Percentiles rank a stretch among this genome's conserved stretches.
phyloP scores from a whole-genome alignment of 805 yeast species.

The Clavispora asparagi region DNA sequence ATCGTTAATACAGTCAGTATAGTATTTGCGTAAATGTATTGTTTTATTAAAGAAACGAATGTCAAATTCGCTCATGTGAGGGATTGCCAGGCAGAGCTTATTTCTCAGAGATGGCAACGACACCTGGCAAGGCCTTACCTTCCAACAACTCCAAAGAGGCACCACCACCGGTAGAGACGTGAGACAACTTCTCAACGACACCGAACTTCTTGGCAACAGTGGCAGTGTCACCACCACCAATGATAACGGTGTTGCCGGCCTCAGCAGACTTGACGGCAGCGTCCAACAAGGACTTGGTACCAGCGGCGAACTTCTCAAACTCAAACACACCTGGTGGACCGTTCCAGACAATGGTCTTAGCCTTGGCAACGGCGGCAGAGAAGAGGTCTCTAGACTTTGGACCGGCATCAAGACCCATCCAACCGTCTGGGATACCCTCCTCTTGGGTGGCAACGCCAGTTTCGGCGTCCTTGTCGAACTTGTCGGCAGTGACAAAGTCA shows the following conservation, averaged over 20 bases:
- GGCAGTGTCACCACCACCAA: constrained; percentile 99
- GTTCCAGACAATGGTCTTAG: constrained; percentile 99
- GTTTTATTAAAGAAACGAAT: neutral
- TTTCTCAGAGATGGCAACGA: constrained; percentile 81
- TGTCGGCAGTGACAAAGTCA: constrained; percentile 94
- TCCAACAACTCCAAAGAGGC: constrained; percentile 97
- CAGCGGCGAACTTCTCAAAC: constrained; percentile 85
- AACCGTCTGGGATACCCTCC: constrained; percentile 90
- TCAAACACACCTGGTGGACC: constrained; percentile 99
- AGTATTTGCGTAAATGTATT: neutral
- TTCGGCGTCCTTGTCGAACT: constrained; percentile 86
- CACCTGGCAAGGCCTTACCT: constrained; percentile 99
- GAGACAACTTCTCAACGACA: constrained; percentile 92
- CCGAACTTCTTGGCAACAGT: constrained; percentile 98
- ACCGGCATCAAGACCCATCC: constrained; percentile 97
- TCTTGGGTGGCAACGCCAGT: constrained; percentile 79
- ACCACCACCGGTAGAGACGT: constrained; percentile 99
- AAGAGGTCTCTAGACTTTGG: constrained; percentile 80
- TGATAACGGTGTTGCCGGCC: constrained; percentile 89
- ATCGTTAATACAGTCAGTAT: neutral
- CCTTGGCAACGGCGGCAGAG: constrained; percentile 76
- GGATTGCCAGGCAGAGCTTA: neutral
- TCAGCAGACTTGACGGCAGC: constrained; percentile 83
- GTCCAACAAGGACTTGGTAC: constrained; percentile 87
- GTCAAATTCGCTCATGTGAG: neutral